Base-by-base conservation (phyloP, 805 yeast species). In the Candida boleticola region DNA sequence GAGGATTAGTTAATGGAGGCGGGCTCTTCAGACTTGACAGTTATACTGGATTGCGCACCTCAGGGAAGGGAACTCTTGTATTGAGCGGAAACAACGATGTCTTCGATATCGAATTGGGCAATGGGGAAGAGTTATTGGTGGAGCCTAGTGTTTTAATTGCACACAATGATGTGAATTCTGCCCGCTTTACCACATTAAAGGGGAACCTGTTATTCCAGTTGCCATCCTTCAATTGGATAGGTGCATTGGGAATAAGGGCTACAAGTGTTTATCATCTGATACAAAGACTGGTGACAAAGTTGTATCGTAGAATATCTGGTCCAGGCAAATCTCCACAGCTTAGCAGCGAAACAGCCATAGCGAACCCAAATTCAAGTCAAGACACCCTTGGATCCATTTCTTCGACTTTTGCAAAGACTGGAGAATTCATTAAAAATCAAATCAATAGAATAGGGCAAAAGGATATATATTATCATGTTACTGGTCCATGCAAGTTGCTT, bases 91-190 rank as follows among this genome's bases (percentile, higher is more conserved):
- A 63, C 0, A 70, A 72, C 17, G 70, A 70, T 43, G 41, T 73
- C 6, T 53, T 66, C n/a, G 63, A 68, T 21, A 46, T 74, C 4
- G 52, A 57, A 5, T 43, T 76, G 26, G 46, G 41, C 1, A 53
- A 57, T n/a, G 57, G 54, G 16, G 81, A 76, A 50, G 49, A 59
- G 13, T 48, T 75, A 10, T 53, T 60, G 29, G 55, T 74, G 4
- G 65, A 60, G 41, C 72, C 78, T 5, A 56, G 59, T 18, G 53
- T 68, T 17, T 51, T 76, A 26, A 52, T 75, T 3, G 80, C 76
- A n/a, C 41, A 38, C 16, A 29, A 22, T 13, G 13, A 9, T 7
- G 7, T 25, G 14, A 25, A 18, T 18, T 5, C 39, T 6, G 36
- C 35, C 4, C 19, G 16, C 22, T 31, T 31, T 17, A 11, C 20